Base-by-base conservation (phyloP, 2,329 filamentous ascomycete species). In the Teratosphaeria viscida region DNA sequence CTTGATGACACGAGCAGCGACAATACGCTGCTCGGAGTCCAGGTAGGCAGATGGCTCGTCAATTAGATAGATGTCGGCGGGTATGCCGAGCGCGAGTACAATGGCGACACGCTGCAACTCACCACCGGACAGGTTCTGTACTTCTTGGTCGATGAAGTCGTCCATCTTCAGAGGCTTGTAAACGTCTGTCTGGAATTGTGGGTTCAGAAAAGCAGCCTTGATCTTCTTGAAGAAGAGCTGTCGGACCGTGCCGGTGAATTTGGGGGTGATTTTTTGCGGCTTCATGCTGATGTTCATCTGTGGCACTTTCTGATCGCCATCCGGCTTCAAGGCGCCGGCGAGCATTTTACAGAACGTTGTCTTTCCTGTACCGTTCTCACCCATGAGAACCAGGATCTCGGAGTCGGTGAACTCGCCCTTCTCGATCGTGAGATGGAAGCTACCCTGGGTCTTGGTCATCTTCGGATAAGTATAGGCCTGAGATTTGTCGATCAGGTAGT, bases 141-240 rank as follows among this genome's bases (percentile, higher is more conserved):
- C 94, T 79, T 99, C 95, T 77, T 99, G 94, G 74, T 99, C 94
- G 72, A 99, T 97, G 77, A 99, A 99, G 73, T 97, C 94, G 57
- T 99, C 94, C 62, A 99, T 86, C 80, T 95, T 96, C 62, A 99
- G 84, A n/a, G 95, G 94, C 81, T 97, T 97, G 79, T 97, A 95
- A 60, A 99, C 95, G 75, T 99, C 94, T 14, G 94, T 99, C 81
- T 99, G 94, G 83, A 99, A 99, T 76, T 99, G 94, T 34, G 94
- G 94, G 68, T 87, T 94, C 69, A 99, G 76, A 84, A 99, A 99
- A 43, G 92, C 87, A 63, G 91, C 86, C 83, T 96, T 96, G 78
- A 99, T 99, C 81, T 94, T 92, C 87, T 99, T 99, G 85, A 97
- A 96, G 82, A 99, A 97, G 56, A 99, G 83, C 76, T 96, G 91